phyloP scores from a whole-genome alignment of 495 filamentous ascomycete genomes.

The Hypoxylon crocopeplum region DNA sequence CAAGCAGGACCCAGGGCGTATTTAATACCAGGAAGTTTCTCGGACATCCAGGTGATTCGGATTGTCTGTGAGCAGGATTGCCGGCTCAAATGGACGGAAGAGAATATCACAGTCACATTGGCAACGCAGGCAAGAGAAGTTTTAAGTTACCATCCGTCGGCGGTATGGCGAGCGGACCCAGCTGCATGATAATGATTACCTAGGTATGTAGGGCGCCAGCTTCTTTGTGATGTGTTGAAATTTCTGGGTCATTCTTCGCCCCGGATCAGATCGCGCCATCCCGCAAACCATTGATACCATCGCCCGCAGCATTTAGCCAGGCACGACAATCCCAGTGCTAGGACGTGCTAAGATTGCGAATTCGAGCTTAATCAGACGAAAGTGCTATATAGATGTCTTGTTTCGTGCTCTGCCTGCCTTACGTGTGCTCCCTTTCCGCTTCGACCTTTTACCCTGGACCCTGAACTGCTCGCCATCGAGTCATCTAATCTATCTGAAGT shows the following conservation, averaged over 20 bases:
- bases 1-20: not conserved
- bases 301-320: slow-evolving; percentile 34
- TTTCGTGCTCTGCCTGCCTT: no score
- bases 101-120: slow-evolving; percentile 31
- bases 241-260: slow-evolving; percentile 25
- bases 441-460: slow-evolving; percentile 7
- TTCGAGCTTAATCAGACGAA: slow-evolving; percentile 9
- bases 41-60: slow-evolving; percentile 14
- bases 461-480: no score
- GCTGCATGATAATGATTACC: slow-evolving; percentile 31
- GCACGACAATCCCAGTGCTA: slow-evolving; percentile 23
- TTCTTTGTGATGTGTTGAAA: slow-evolving; percentile 21
- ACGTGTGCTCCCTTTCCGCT: not conserved
- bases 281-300: slow-evolving; percentile 41
- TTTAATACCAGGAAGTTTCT: slow-evolving; percentile 19
- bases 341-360: slow-evolving; percentile 26
- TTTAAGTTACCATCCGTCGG: slow-evolving; percentile 32
- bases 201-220: not conserved
- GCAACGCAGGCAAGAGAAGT: slow-evolving; percentile 16
- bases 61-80: slow-evolving; percentile 1
- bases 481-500: slow-evolving; percentile 19
- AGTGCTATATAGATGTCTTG: slow-evolving; percentile 10
- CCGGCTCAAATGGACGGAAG: slow-evolving; percentile 21
- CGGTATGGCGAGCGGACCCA: slow-evolving; percentile 36
- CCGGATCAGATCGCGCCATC: slow-evolving; percentile 42